Base-by-base conservation (phyloP, 1,139 yeast species). In the Zhuliangozyma blackwelliae region DNA sequence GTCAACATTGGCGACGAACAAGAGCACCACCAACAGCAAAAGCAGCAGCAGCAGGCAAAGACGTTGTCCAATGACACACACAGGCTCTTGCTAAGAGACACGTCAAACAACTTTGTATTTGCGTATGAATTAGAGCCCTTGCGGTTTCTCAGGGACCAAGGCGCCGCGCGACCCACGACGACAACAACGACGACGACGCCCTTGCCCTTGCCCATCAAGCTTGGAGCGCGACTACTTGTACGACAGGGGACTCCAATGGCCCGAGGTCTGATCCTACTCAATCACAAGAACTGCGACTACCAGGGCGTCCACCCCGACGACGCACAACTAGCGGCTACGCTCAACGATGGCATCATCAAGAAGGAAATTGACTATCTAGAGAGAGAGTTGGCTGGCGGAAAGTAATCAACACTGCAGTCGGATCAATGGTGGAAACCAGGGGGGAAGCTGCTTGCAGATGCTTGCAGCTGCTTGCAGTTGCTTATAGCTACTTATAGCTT, bases 51-150 rank as follows among this genome's bases (percentile, higher is more conserved):
- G 16, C 27, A 19, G 21, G 22, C 30, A 4, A 25, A 25, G 27
- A 27, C 33, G 10, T 11, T 3, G 10, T 3, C 23, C 3, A 13
- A 5, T 12, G 25, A 7, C 6, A 45, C 43, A 11, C 66, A 57
- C 44, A 67, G 66, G 46, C 51, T 70, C 10, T 52, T 63, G 6
- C 49, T 70, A 12, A 56, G 59, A 36, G 75, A 69, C 39, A 37
- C 38, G 10, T 39, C 37, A 16, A 59, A 57, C 34, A 62, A 67
- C 40, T 62, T 54, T 39, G 57, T 68, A 38, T 68, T 55, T 46
- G 76, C 63, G 3, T 63, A 66, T 39, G 76, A 70, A 44, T 51
- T 55, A 35, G 72, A 65, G 34, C 55, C 57, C 22, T 48, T 70
- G 11, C 53, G 56, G 11, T 70, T 69, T 48, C 48, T 70, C 27